phyloP scores from a whole-genome alignment of 2,329 filamentous ascomycete genomes.

The Colletotrichum falcatum region DNA sequence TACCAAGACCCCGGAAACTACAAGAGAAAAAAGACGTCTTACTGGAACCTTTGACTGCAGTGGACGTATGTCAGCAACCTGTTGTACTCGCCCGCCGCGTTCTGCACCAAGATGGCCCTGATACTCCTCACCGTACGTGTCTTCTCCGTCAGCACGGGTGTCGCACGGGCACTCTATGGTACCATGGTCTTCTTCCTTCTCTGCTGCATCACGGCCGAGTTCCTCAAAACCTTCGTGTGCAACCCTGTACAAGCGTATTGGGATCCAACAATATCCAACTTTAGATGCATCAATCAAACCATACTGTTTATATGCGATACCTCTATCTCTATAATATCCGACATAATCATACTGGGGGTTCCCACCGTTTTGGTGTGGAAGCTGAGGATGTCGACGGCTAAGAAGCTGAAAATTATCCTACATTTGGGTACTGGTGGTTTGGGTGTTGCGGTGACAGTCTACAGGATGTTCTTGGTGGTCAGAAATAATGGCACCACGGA shows the following conservation, averaged over 20 bases:
- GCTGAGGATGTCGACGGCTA: slow-evolving; percentile 45
- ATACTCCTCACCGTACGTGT: slow-evolving; percentile 49
- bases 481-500: slow-evolving; percentile 43
- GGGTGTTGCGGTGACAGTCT: slow-evolving; percentile 47
- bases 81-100: slow-evolving; percentile 47
- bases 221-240: slow-evolving; percentile 46
- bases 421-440: slow-evolving; percentile 49
- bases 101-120: slow-evolving; percentile 48
- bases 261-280: slow-evolving; percentile 38
- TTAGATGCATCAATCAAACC: slow-evolving; percentile 48
- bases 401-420: slow-evolving; percentile 49
- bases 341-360: slow-evolving; percentile 50
- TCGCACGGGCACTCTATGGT: slow-evolving; percentile 45
- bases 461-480: slow-evolving; percentile 44
- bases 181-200: slow-evolving; percentile 45
- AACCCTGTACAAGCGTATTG: slow-evolving; percentile 45
- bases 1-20: background rate
- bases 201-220: slow-evolving; percentile 46
- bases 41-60: slow-evolving; percentile 27
- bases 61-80: slow-evolving; percentile 47
- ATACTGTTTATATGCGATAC: slow-evolving; percentile 51
- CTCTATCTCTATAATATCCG: slow-evolving; percentile 49
- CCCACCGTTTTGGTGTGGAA: slow-evolving; percentile 50
- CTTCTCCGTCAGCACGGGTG: slow-evolving; percentile 45
- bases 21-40: background rate